Conservation (phyloP, 306 rosid genomes). For the Acacia confusa region DNA sequence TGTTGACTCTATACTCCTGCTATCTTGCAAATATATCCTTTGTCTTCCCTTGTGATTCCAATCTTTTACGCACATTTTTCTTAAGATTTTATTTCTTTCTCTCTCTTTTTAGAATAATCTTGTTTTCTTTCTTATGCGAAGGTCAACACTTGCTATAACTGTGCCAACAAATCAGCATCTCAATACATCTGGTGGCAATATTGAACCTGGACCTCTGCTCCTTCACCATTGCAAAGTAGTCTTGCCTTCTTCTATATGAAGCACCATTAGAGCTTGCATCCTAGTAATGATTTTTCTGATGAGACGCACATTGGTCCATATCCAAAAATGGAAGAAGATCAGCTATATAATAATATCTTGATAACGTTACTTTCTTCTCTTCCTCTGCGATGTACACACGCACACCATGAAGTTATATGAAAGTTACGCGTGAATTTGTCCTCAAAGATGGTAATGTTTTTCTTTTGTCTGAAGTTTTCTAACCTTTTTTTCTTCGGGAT, state of each 20-base stretch:
- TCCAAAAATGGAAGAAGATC: neutral
- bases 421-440: neutral
- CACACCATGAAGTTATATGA: neutral
- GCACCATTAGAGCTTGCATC: no score
- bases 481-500: neutral
- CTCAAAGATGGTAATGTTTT: neutral
- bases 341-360: neutral
- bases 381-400: no score
- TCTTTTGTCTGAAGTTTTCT: neutral
- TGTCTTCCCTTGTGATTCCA: neutral
- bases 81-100: neutral
- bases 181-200: constrained; percentile 43
- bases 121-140: neutral
- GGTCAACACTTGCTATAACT: constrained; percentile 38
- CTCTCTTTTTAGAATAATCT: neutral
- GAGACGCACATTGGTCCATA: constrained; percentile 32
- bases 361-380: no score
- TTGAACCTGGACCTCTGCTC: constrained; percentile 42
- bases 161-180: constrained; percentile 39
- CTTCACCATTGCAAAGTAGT: constrained; percentile 16
- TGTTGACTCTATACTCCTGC: neutral
- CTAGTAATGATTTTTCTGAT: no score
- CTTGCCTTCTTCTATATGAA: neutral
- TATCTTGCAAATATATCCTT: neutral
- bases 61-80: neutral